Percentiles rank a stretch among this genome's conserved stretches.
Conservation (phyloP, 2,329 filamentous ascomycete genomes). For the Penicillium sp. region DNA sequence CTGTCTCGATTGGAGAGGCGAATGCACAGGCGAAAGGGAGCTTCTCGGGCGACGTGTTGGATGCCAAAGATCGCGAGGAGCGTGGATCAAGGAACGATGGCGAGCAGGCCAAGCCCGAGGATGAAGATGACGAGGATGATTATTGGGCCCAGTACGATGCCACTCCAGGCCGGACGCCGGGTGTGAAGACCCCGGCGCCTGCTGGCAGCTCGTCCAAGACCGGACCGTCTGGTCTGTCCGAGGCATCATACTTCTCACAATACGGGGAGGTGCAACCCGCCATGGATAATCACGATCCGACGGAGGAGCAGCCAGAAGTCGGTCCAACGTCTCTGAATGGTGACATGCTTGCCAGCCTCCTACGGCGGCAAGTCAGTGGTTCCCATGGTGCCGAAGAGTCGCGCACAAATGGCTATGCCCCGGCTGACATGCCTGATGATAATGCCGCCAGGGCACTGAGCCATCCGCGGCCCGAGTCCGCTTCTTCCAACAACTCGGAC, state of each 20-base stretch:
- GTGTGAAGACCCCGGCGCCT: slow-evolving; percentile 37
- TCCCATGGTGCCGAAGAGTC: slow-evolving; percentile 19
- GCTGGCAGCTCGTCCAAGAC: slow-evolving; percentile 22
- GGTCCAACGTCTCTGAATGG: slow-evolving; percentile 56
- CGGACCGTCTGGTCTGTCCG: slow-evolving; percentile 42
- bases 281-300: slow-evolving; percentile 61
- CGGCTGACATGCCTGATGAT: slow-evolving; percentile 20
- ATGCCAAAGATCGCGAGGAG: slow-evolving; percentile 10
- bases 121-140: slow-evolving; percentile 59
- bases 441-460: slow-evolving; percentile 32
- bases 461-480: slow-evolving; percentile 45
- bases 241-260: slow-evolving; percentile 59
- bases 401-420: slow-evolving; percentile 23
- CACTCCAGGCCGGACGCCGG: slow-evolving; percentile 53
- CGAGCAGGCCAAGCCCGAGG: slow-evolving; percentile 7
- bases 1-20: slow-evolving; percentile 53
- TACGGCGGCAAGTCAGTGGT: slow-evolving; percentile 40
- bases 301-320: slow-evolving; percentile 50
- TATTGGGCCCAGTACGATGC: slow-evolving; percentile 65
- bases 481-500: slow-evolving; percentile 44
- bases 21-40: slow-evolving; percentile 46
- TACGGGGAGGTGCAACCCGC: slow-evolving; percentile 64
- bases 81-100: background rate
- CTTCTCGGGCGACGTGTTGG: slow-evolving; percentile 37
- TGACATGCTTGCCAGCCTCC: slow-evolving; percentile 45